Evolutionary conservation across 768 basidiomycete species (phyloP), one percentile per base, ranked within the genome.

Genomic region (Suillus bovinus): DNA sequence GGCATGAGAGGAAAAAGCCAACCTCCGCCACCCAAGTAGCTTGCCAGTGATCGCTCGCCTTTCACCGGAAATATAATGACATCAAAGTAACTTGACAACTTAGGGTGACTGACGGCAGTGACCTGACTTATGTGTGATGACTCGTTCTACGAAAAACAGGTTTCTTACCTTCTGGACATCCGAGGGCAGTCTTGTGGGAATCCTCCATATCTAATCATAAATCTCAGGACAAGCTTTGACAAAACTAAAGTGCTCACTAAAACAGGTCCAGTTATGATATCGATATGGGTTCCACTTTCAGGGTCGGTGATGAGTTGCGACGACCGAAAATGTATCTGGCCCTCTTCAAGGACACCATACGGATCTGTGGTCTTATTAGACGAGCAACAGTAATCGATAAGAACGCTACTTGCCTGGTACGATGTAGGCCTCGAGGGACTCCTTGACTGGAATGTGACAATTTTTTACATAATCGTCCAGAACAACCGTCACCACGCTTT

Each of bases 1-100:
- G 62, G 49, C 9, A 17, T 31, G 20, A 52, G 9, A 47, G 27
- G 36, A 50, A 4, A 49, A 22, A 22, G 69, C 84, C 64, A 63
- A 89, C 90, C 90, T 73, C 90, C 90, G 34, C 88, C 90, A n/a
- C 85, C 83, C 31, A 92, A 81, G 20, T 83, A 70, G 62, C 85
- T 91, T 1, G 88, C 86, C 10, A 89, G 71, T 38, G 88, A 89
- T 8, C 78, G 74, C 10, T 73, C 63, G 14, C 90, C 90, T 63
- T 82, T 81, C 27, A 69, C 39, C 67, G 84, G 59, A 75, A 86
- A 77, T 0, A 88, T 77, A 64, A 93, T 82, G 0, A 91, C 79
- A 50, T 91, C 83, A 27, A 82, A 78, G 67, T 83, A 90, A 1
- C 77, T 73, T 10, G 76, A 70, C 9, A 91, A 73, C 27, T 76